Percentiles rank a stretch among this genome's conserved stretches.
phyloP scores from a whole-genome alignment of 2,329 filamentous ascomycete species.

The Sporothrix globosa region DNA sequence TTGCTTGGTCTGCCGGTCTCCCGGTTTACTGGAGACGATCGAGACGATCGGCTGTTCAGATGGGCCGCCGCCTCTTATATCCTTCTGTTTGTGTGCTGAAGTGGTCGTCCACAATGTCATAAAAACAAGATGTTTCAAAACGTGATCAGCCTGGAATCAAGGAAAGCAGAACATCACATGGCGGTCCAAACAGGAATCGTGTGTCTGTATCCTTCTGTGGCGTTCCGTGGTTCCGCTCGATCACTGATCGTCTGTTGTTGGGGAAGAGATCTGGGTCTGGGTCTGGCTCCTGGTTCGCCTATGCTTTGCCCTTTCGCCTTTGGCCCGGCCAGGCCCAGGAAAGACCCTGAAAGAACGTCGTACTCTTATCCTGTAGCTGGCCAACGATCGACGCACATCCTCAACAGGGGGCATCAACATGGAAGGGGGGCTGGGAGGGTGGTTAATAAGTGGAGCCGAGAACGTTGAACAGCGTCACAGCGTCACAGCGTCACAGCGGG shows the following conservation, averaged over 20 bases:
- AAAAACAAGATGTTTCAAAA: background rate
- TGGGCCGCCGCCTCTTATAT: background rate
- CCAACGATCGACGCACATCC: constrained; percentile 10
- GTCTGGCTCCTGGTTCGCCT: too few relatives aligned
- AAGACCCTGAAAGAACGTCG: background rate
- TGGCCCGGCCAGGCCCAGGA: background rate
- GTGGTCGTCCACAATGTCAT: background rate
- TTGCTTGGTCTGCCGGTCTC: background rate
- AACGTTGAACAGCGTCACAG: background rate
- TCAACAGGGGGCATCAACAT: background rate
- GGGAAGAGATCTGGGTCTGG: too few relatives aligned
- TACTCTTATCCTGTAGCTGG: too few relatives aligned
- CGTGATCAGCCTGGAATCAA: constrained; percentile 16
- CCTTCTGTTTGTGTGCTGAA: background rate
- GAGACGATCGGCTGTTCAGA: background rate
- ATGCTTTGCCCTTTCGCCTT: too few relatives aligned
- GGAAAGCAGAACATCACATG: background rate
- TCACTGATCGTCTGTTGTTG: too few relatives aligned
- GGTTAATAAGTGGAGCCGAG: constrained; percentile 15
- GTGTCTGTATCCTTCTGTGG: background rate
- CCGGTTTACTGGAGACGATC: constrained; percentile 6
- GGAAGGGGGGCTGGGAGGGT: background rate
- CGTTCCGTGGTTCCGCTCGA: background rate
- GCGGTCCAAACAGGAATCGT: background rate
- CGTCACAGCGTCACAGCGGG: background rate